Percentiles rank a stretch among this genome's conserved stretches.
These are phyloP conservation scores for Colletotrichum agaves DNA, from an alignment of 2,329 filamentous ascomycete genomes.

Conservation along the genomic window DNA sequence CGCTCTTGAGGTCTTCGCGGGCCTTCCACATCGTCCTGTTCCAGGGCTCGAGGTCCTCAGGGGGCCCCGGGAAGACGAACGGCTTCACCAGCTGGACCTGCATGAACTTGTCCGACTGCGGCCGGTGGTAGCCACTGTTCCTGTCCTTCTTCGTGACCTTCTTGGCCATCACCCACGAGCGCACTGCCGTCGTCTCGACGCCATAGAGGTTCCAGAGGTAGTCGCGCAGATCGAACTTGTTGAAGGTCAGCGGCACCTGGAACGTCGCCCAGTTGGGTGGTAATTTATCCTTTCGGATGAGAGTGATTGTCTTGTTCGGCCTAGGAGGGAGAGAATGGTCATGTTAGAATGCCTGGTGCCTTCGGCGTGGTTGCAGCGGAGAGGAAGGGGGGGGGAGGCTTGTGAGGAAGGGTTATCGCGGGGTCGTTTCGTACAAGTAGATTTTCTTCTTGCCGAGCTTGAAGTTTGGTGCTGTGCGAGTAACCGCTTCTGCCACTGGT, in stretches of 20 bases:
- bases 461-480: slow-evolving; percentile 55
- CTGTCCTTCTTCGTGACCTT: slow-evolving; percentile 63
- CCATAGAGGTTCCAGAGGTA: slow-evolving; percentile 91
- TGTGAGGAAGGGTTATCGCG: not conserved
- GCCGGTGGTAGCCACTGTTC: slow-evolving; percentile 72
- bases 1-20: slow-evolving; percentile 54
- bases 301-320: slow-evolving; percentile 82
- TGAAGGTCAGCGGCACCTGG: slow-evolving; percentile 89
- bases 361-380: not conserved
- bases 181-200: slow-evolving; percentile 77
- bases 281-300: slow-evolving; percentile 77
- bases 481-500: slow-evolving; percentile 49
- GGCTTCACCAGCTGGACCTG: slow-evolving; percentile 88
- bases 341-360: not conserved
- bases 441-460: slow-evolving; percentile 64
- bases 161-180: slow-evolving; percentile 80
- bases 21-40: slow-evolving; percentile 69
- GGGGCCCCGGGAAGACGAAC: slow-evolving; percentile 86
- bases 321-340: slow-evolving; percentile 55
- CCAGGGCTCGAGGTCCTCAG: slow-evolving; percentile 72
- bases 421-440: slow-evolving; percentile 58
- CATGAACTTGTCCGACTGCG: slow-evolving; percentile 87
- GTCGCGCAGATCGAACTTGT: slow-evolving; percentile 95
- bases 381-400: too few species aligned
- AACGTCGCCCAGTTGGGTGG: slow-evolving; percentile 88